phyloP scores from a whole-genome alignment of 1,139 yeast genomes.

The Pichia sp. region DNA sequence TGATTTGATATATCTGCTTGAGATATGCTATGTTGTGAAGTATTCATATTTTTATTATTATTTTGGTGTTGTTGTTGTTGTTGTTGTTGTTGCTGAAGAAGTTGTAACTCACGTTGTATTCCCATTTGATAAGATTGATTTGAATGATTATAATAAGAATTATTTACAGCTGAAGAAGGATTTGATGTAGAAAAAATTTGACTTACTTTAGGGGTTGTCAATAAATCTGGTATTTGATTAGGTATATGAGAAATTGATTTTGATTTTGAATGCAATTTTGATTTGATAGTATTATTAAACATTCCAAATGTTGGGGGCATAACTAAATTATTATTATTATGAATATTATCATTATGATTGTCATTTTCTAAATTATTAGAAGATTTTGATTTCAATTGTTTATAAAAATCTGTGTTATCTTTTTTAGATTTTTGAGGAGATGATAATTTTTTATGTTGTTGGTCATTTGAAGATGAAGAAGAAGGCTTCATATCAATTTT shows the following conservation, averaged over 20 bases:
- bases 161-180: not conserved
- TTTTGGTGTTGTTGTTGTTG: conserved; percentile 11
- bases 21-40: conserved; percentile 13
- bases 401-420: not conserved
- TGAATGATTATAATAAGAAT: not conserved
- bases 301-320: conserved; percentile 15
- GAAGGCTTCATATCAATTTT: conserved; percentile 7
- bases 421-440: conserved; percentile 7
- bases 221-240: not conserved
- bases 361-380: too few relatives aligned
- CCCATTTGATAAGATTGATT: conserved; percentile 6
- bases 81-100: conserved; percentile 10
- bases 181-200: not conserved
- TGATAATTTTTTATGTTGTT: conserved; percentile 12
- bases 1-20: not conserved
- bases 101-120: conserved; percentile 14
- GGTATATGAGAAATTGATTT: conserved; percentile 5
- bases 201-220: not conserved
- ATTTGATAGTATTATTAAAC: conserved; percentile 4
- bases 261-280: conserved; percentile 4
- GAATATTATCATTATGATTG: too few relatives aligned
- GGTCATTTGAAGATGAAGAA: not conserved
- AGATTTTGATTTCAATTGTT: too few relatives aligned
- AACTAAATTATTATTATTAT: not conserved
- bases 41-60: too few relatives aligned